Base-by-base conservation (phyloP, 768 basidiomycete genomes). In the Crepidotus variabilis region DNA sequence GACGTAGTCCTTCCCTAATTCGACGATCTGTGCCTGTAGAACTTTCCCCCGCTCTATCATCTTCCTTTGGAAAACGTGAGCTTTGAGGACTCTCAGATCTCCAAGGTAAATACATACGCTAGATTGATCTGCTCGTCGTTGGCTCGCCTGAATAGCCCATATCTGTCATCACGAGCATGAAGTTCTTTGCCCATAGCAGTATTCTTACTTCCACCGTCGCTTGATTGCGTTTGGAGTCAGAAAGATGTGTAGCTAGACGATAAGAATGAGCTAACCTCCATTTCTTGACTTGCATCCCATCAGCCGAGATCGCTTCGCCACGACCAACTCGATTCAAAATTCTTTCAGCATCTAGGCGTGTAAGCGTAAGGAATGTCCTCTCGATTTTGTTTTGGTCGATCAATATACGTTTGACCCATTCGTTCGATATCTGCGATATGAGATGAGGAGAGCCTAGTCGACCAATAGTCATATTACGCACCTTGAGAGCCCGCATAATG, bases 361-460 rank as follows among this genome's bases (percentile, higher is more conserved):
- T 56, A 6, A 14, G 39, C 16, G 55, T 39, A 4, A 51, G 21
- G n/a, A 49, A 51, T 20, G 39, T 43, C 8, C 36, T 10, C 39
- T 56, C 55, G 23, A 51, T 50, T n/a, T 18, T 6, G 16, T 14
- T 20, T 14, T 23, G 47, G 50, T 56, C 55, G 9, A 56, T 39
- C 11, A 56, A 35, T 9, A 56, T 56, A n/a, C 55, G 33, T 23
- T 50, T 47, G 8, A 56, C 55, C 34, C 28, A 32, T 10, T 46
- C 45, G 18, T 56, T 23, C 14, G 49, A 22, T 7, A 56, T 51
- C 55, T 56, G 2, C 1, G 33, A 21, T 4, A 8, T 28, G 7
- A 23, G 4, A 32, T 6, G 10, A 22, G 16, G 35, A 35, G 21
- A 2, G 3, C 39, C 34, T 22, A 24, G 22, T n/a, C 22, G 11